These are phyloP conservation scores for Deakozyma indianensis DNA, from an alignment of 805 yeast species.

Conservation along the genomic window DNA sequence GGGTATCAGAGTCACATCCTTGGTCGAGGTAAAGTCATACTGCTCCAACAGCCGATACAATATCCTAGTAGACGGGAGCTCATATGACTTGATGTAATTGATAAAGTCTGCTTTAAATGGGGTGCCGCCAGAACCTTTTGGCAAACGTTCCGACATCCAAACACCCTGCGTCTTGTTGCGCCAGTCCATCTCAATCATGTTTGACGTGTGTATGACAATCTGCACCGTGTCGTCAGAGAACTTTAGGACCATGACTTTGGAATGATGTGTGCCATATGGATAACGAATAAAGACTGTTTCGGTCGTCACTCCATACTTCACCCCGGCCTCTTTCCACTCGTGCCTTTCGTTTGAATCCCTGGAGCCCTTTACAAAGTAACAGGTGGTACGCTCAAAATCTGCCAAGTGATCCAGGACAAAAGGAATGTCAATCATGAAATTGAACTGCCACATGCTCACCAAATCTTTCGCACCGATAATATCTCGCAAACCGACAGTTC, in stretches of 20 bases:
- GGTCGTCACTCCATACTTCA: not conserved
- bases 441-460: conserved; percentile 19
- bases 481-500: conserved; percentile 10
- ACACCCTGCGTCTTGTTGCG: conserved; percentile 18
- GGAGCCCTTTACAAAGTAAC: not conserved
- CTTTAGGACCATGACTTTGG: conserved; percentile 20
- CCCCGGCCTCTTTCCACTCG: not conserved
- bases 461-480: conserved; percentile 13
- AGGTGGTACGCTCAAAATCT: not conserved
- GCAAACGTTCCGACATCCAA: conserved; percentile 13
- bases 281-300: conserved; percentile 7
- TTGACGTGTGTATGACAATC: conserved; percentile 21
- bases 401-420: conserved; percentile 14
- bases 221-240: conserved; percentile 9
- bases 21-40: conserved; percentile 15
- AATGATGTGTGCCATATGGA: conserved; percentile 19
- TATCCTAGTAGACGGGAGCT: conserved; percentile 3
- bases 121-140: not conserved
- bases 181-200: conserved; percentile 20
- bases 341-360: not conserved
- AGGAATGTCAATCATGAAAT: conserved; percentile 15
- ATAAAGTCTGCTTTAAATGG: conserved; percentile 16
- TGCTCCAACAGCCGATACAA: conserved; percentile 8
- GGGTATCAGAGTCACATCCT: conserved; percentile 14
- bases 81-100: conserved; percentile 14